These are phyloP conservation scores for Acanthamoeba triangularis DNA, from an alignment of 208 protist genomes.

Conservation along the genomic window DNA sequence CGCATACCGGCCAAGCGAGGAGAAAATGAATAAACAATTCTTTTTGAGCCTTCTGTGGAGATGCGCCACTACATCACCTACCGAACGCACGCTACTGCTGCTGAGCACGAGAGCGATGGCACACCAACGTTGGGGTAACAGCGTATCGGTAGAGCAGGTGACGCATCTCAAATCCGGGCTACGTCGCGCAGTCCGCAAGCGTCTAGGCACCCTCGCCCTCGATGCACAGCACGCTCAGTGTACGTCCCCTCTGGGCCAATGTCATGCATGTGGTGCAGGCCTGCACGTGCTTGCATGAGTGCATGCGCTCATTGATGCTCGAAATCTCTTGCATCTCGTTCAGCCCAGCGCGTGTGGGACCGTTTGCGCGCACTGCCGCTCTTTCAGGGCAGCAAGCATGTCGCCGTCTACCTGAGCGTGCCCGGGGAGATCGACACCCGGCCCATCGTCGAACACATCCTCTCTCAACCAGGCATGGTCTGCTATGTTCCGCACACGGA, in stretches of 20 bases:
- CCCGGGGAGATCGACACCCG: slow-evolving; percentile 11
- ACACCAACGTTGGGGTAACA: background rate
- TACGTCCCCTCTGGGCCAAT: background rate
- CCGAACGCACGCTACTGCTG: too few relatives aligned
- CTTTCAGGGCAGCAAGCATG: slow-evolving; percentile 3
- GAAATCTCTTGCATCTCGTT: too few relatives aligned
- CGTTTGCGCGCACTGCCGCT: background rate
- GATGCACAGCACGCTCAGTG: background rate
- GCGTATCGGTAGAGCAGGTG: slow-evolving; percentile 10
- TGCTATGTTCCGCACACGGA: slow-evolving; percentile 25
- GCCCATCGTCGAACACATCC: background rate
- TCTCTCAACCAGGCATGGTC: background rate
- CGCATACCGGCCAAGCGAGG: too few relatives aligned
- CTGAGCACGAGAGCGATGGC: background rate
- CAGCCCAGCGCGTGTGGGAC: background rate
- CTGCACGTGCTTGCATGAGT: background rate
- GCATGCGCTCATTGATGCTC: background rate
- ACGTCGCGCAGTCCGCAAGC: background rate
- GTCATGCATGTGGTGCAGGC: too few relatives aligned
- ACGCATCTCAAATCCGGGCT: background rate
- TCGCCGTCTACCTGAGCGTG: background rate
- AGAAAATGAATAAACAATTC: too few relatives aligned
- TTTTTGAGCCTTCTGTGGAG: too few relatives aligned
- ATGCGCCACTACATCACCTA: too few relatives aligned
- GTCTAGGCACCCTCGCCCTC: background rate